A percentile compares a stretch with the other conserved stretches of the same genome.
Conservation (phyloP, 2,329 filamentous ascomycete species). For the Claviceps pusilla region DNA sequence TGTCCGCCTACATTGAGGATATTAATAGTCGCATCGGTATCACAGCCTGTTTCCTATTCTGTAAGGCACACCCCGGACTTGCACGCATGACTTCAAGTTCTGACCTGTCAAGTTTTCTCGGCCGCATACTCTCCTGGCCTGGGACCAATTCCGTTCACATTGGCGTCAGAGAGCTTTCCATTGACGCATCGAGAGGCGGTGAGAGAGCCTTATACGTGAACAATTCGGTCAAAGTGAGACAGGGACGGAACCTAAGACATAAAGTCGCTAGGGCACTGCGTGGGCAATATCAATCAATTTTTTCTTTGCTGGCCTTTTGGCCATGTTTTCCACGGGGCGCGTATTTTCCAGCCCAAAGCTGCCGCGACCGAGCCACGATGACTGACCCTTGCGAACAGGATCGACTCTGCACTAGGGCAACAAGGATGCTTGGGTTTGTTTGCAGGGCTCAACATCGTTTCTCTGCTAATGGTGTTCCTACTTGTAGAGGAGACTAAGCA, state of each 20-base stretch:
- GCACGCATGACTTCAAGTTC: not conserved
- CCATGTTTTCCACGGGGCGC: conserved; percentile 24
- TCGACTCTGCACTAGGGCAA: conserved; percentile 13
- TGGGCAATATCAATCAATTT: conserved; percentile 33
- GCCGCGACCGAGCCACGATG: not conserved
- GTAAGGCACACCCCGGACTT: conserved; percentile 5
- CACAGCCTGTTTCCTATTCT: conserved; percentile 23
- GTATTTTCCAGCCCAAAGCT: not conserved
- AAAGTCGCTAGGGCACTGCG: conserved; percentile 24
- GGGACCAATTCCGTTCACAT: conserved; percentile 34
- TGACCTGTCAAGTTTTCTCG: conserved; percentile 19
- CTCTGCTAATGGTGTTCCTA: conserved; percentile 30
- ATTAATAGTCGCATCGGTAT: conserved; percentile 12
- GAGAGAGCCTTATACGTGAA: conserved; percentile 1
- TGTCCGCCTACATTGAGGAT: conserved; percentile 16
- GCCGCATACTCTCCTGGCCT: conserved; percentile 26
- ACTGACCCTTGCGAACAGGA: conserved; percentile 3
- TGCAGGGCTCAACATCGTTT: conserved; percentile 29
- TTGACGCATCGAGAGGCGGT: conserved; percentile 32
- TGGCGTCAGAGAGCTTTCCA: conserved; percentile 36
- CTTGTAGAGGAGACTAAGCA: conserved; percentile 28
- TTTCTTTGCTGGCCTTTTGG: conserved; percentile 30
- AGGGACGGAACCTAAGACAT: not conserved
- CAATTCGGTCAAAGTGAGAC: not conserved
- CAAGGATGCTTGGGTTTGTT: conserved; percentile 29